Evolutionary conservation across 2,329 filamentous ascomycete genomes (phyloP).

Genomic region (Pseudopyrenochaeta lycopersici): DNA sequence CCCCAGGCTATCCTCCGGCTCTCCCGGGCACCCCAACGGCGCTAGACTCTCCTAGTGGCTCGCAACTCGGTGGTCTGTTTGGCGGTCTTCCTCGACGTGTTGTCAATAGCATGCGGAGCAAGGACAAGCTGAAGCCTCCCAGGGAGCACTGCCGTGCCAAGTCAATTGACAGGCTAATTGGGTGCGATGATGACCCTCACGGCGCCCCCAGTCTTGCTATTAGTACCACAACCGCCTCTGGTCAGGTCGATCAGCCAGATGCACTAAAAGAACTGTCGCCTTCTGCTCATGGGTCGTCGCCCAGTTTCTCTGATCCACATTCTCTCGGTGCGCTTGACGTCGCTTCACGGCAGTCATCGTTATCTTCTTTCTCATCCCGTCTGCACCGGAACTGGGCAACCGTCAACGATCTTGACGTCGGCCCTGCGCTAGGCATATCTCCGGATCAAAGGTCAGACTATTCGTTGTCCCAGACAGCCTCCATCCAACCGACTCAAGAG

Average conservation of each 20-base stretch:
- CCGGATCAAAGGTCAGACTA: constrained; percentile 11
- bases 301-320: constrained; percentile 54
- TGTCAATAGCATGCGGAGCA: constrained; percentile 55
- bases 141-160: constrained; percentile 61
- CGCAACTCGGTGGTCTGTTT: constrained; percentile 55
- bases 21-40: constrained; percentile 55
- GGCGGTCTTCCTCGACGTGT: constrained; percentile 56
- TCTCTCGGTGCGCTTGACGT: constrained; percentile 31
- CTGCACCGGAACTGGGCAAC: constrained; percentile 32
- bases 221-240: constrained; percentile 69
- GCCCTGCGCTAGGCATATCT: constrained; percentile 27
- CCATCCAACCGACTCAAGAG: background rate
- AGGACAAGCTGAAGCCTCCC: constrained; percentile 55
- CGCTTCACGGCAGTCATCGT: constrained; percentile 50
- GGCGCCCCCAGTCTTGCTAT: constrained; percentile 70
- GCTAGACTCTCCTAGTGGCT: constrained; percentile 53
- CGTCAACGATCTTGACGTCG: constrained; percentile 35
- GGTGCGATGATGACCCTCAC: constrained; percentile 70
- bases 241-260: constrained; percentile 63
- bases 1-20: constrained; percentile 53
- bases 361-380: constrained; percentile 50
- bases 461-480: background rate
- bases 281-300: constrained; percentile 48
- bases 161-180: constrained; percentile 70
- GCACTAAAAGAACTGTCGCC: constrained; percentile 54